Evolutionary conservation across 2,329 filamentous ascomycete genomes (phyloP), one percentile per base, ranked within the genome.

Genomic region (Penicillium sp.): DNA sequence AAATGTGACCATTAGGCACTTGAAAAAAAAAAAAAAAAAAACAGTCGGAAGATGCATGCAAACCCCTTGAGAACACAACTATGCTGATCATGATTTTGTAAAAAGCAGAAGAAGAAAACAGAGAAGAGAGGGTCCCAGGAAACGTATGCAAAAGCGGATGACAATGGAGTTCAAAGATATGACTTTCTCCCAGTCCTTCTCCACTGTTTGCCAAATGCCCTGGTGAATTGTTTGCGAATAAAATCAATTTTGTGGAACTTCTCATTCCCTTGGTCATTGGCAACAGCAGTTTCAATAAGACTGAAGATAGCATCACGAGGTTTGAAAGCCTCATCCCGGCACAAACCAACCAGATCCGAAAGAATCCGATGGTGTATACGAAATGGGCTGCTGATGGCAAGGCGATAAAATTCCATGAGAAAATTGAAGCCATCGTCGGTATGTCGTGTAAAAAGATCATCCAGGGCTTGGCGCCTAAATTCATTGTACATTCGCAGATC

Each of bases 401-500:
- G 9, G 22, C 35, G 48, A 33, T 42, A 50, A 22, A 33, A 45
- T 16, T 52, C 27, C 16, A 44, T 33, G 22, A 52, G 37, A 14
- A n/a, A 7, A 13, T 26, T 33, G 13, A 52, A 44, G 16, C 49
- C 49, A 61, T 77, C 77, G 57, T 78, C 77, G 58, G 80, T 80
- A 67, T 76, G 75, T 66, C 78, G 78, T 61, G 81, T 73, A 56
- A 75, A 72, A 54, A 82, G 79, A 74, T 92, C 89, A 69, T 87
- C 84, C 59, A 87, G 76, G 54, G 89, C 89, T 71, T 84, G 81
- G 66, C 79, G 78, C 62, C 85, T 84, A 76, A 92, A 91, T 72
- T 92, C 89, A 69, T 84, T 79, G 76, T 92, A 92, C 85, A 93
- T 90, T 69, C 79, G 80, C 57, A 82, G 79, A 73, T 92, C 90